A percentile compares a stretch with the other conserved stretches of the same genome.
Conservation (phyloP, 2,329 filamentous ascomycete species). For the Pseudocercospora vitis region DNA sequence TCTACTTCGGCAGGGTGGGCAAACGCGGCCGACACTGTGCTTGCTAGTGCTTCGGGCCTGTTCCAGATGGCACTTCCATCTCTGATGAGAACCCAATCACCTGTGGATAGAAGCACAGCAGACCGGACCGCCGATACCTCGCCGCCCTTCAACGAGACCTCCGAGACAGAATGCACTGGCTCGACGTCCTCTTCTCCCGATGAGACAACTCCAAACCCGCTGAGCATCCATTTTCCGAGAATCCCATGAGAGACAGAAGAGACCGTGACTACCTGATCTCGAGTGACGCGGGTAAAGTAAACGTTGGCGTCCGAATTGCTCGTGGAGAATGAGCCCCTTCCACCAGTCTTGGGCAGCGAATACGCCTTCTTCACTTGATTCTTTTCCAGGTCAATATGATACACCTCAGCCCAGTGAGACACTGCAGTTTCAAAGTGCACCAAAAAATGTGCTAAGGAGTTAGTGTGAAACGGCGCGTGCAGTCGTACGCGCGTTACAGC, state of each 20-base stretch:
- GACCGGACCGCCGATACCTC: constrained; percentile 74
- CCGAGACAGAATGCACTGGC: constrained; percentile 70
- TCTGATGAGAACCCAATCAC: constrained; percentile 79
- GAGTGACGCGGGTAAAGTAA: constrained; percentile 81
- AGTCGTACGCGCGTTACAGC: constrained; percentile 58
- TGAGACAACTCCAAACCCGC: constrained; percentile 38
- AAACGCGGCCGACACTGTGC: constrained; percentile 75
- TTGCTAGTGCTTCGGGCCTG: constrained; percentile 78
- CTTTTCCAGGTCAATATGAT: constrained; percentile 73
- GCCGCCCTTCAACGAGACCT: constrained; percentile 71
- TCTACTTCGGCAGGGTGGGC: constrained; percentile 66
- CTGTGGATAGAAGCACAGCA: constrained; percentile 63
- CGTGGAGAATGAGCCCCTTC: constrained; percentile 72
- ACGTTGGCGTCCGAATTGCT: constrained; percentile 78
- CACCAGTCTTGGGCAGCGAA: constrained; percentile 69
- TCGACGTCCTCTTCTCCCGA: constrained; percentile 24
- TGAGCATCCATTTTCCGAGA: constrained; percentile 70
- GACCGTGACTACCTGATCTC: constrained; percentile 69
- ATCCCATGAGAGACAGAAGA: constrained; percentile 76
- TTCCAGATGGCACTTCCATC: constrained; percentile 81
- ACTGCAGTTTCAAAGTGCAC: constrained; percentile 72
- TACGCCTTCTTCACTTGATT: constrained; percentile 74
- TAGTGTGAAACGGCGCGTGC: constrained; percentile 70
- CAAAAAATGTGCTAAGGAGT: constrained; percentile 77
- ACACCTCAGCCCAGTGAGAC: constrained; percentile 81